Conservation (phyloP, 2,329 filamentous ascomycete species). For the Cytospora leucostoma region DNA sequence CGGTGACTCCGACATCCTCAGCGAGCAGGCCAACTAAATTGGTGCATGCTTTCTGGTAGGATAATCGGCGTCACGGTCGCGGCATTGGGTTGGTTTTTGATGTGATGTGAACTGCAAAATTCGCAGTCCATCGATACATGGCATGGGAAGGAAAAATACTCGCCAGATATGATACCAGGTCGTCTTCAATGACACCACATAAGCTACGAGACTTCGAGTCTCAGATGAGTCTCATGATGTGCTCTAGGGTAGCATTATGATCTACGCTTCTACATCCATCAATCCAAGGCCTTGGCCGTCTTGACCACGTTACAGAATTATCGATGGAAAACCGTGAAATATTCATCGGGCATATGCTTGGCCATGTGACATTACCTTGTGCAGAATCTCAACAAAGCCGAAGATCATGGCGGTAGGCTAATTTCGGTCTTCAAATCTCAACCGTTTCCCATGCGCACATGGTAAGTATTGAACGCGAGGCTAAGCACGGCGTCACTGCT, state of each 20-base stretch:
- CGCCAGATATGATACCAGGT: slow-evolving; percentile 27
- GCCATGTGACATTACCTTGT: not conserved
- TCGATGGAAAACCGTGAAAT: not conserved
- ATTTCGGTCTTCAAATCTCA: no score
- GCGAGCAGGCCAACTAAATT: slow-evolving; percentile 67
- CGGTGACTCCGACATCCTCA: slow-evolving; percentile 97
- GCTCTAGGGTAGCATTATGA: slow-evolving; percentile 24
- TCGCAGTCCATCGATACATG: slow-evolving; percentile 16
- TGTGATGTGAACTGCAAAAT: slow-evolving; percentile 5
- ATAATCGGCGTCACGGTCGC: slow-evolving; percentile 18
- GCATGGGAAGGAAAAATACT: slow-evolving; percentile 23
- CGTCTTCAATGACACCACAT: slow-evolving; percentile 11
- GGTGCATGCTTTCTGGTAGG: slow-evolving; percentile 39
- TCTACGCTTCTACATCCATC: slow-evolving; percentile 24
- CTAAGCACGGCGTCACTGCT: no score
- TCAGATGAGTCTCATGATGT: slow-evolving; percentile 12
- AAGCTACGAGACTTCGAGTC: slow-evolving; percentile 16
- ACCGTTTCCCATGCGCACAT: no score
- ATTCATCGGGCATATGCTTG: no score
- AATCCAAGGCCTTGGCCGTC: slow-evolving; percentile 25
- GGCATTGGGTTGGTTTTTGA: slow-evolving; percentile 26
- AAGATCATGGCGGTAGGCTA: no score
- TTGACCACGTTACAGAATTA: not conserved
- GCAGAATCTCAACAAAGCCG: not conserved
- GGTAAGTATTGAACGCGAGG: no score